Conservation (phyloP, 176 grass and related monocot species). For the Cenchrus americanus region DNA sequence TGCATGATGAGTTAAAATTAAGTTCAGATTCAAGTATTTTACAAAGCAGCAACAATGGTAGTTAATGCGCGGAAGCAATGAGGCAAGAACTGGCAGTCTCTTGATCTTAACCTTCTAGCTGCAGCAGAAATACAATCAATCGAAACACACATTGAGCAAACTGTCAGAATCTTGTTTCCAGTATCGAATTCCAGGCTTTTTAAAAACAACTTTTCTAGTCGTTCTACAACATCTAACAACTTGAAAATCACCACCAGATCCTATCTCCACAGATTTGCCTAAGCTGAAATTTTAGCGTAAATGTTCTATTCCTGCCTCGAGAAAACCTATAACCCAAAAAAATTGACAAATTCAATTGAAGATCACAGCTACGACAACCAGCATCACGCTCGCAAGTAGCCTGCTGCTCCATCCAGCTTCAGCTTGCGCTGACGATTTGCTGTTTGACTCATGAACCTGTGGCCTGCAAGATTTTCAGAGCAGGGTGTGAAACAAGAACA, state of each 20-base stretch:
- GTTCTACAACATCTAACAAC: conserved; percentile 20
- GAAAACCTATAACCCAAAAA: conserved; percentile 21
- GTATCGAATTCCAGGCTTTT: not conserved
- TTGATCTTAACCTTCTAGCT: not conserved
- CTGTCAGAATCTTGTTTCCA: not conserved
- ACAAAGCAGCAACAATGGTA: not conserved
- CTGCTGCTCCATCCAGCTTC: conserved; percentile 28
- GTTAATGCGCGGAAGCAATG: not conserved
- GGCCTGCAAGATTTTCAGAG: conserved; percentile 44
- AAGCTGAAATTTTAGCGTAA: not conserved
- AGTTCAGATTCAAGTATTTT: not conserved
- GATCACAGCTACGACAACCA: conserved; percentile 31
- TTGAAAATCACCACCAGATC: not conserved
- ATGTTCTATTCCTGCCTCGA: conserved; percentile 9
- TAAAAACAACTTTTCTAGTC: conserved; percentile 14
- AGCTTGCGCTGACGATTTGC: conserved; percentile 15
- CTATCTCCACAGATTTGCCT: not conserved
- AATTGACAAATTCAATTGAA: conserved; percentile 20
- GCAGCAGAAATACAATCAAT: not conserved
- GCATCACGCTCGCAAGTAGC: not conserved
- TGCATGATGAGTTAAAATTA: not conserved
- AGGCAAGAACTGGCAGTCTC: not conserved
- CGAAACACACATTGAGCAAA: not conserved
- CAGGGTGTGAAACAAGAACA: conserved; percentile 22
- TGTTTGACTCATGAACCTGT: conserved; percentile 33